Percentiles rank a stretch among this genome's conserved stretches.
Evolutionary conservation across 2,329 filamentous ascomycete species (phyloP).

Genomic region (Aaosphaeria arxii): DNA sequence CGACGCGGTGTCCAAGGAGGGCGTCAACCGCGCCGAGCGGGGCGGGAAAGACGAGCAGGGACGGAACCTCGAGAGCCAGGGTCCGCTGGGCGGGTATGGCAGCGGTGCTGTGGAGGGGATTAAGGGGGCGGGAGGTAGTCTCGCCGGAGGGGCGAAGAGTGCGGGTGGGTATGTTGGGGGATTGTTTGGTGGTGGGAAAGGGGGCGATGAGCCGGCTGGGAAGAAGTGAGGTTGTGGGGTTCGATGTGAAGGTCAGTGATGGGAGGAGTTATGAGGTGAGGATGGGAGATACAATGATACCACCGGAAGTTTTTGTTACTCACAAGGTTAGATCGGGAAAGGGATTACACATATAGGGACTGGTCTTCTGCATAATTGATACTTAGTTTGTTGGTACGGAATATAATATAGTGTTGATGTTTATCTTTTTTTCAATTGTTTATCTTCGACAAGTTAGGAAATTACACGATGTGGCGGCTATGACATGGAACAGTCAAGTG

Average conservation of each 20-base stretch:
- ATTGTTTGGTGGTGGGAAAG: background rate
- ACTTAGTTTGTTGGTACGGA: no score
- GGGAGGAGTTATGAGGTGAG: no score
- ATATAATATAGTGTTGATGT: no score
- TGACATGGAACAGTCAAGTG: no score
- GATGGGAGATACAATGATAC: no score
- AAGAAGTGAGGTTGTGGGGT: background rate
- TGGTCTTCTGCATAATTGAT: no score
- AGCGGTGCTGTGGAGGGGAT: constrained; percentile 28
- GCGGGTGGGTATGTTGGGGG: background rate
- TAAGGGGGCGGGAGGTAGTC: constrained; percentile 22
- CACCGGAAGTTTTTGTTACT: no score
- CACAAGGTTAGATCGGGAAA: no score
- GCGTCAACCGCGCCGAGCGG: constrained; percentile 63
- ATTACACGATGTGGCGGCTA: no score
- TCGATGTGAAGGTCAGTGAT: background rate
- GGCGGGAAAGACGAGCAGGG: constrained; percentile 62
- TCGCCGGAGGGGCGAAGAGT: constrained; percentile 10
- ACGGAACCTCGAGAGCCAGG: constrained; percentile 39
- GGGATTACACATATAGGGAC: no score
- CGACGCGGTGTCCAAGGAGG: constrained; percentile 61
- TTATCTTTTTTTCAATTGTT: no score
- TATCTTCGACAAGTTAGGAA: no score
- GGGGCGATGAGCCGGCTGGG: background rate
- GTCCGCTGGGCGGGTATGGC: constrained; percentile 30